Evolutionary conservation across 495 filamentous ascomycete species (phyloP).

Genomic region (Sabuloglossum arenarium): DNA sequence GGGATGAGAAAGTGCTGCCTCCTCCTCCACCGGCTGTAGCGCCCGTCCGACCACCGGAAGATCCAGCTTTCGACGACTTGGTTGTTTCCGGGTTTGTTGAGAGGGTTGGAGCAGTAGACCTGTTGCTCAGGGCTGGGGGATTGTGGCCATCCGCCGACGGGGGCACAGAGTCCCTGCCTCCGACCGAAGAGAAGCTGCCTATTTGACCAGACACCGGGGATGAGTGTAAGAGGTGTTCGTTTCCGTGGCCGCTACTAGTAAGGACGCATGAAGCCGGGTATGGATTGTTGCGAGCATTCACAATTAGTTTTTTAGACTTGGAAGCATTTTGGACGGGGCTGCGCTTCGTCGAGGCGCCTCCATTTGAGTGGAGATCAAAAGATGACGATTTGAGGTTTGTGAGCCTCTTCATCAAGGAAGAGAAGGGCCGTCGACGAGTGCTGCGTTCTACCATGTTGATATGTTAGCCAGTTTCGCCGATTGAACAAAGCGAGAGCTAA

Average conservation of each 20-base stretch:
- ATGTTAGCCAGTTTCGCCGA: not conserved
- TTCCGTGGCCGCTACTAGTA: constrained; percentile 18
- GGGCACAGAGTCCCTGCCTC: not conserved
- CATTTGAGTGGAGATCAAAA: constrained; percentile 26
- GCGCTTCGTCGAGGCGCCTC: constrained; percentile 26
- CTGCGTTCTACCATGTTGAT: constrained; percentile 31
- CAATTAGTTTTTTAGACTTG: constrained; percentile 37
- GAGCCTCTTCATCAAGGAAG: constrained; percentile 85
- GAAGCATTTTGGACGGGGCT: constrained; percentile 15
- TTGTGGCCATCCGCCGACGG: constrained; percentile 37
- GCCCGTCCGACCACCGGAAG: constrained; percentile 35
- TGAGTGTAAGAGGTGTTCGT: constrained; percentile 38
- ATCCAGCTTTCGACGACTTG: constrained; percentile 48
- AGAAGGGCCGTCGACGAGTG: constrained; percentile 65
- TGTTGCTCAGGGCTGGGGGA: no score
- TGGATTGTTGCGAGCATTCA: constrained; percentile 58
- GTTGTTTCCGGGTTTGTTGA: constrained; percentile 61
- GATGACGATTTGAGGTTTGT: constrained; percentile 54
- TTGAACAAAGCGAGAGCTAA: no score
- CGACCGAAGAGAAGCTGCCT: constrained; percentile 27
- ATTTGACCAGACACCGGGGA: constrained; percentile 23
- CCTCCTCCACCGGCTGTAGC: constrained; percentile 49
- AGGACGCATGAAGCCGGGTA: constrained; percentile 33
- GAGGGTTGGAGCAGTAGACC: constrained; percentile 55
- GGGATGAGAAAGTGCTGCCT: constrained; percentile 81